phyloP scores from a whole-genome alignment of 2,329 filamentous ascomycete genomes.

The Pleoardoris graminearum region DNA sequence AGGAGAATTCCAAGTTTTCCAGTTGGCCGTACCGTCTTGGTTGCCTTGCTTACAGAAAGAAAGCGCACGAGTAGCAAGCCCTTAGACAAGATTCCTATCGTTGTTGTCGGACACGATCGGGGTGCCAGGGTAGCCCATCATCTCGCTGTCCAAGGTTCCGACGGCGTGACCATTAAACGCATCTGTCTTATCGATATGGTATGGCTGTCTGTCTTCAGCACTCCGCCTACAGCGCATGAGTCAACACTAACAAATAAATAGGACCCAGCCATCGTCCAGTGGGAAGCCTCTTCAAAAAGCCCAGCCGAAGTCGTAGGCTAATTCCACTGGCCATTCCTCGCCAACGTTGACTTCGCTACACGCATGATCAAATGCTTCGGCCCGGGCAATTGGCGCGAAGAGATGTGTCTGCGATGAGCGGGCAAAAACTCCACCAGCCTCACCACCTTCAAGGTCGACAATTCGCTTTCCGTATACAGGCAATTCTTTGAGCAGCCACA shows the following conservation, averaged over 20 bases:
- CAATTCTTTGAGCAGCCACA: slow-evolving; percentile 48
- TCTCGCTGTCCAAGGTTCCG: slow-evolving; percentile 54
- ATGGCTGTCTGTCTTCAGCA: no score
- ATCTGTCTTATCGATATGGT: slow-evolving; percentile 39
- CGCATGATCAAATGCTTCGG: slow-evolving; percentile 54
- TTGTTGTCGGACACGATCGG: slow-evolving; percentile 60
- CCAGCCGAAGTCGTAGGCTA: slow-evolving; percentile 52
- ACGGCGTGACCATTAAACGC: slow-evolving; percentile 45
- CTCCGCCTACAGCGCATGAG: no score
- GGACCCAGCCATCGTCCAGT: slow-evolving; percentile 60
- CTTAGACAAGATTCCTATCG: slow-evolving; percentile 20
- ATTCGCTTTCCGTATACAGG: slow-evolving; percentile 49
- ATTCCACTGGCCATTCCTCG: slow-evolving; percentile 64
- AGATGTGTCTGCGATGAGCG: slow-evolving; percentile 45
- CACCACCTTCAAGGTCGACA: slow-evolving; percentile 20
- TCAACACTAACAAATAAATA: no score
- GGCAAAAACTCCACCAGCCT: slow-evolving; percentile 23
- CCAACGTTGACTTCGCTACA: slow-evolving; percentile 57
- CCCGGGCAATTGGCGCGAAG: slow-evolving; percentile 45
- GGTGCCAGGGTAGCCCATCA: slow-evolving; percentile 61
- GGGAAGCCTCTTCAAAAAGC: slow-evolving; percentile 46
- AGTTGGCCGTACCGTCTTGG: slow-evolving; percentile 29
- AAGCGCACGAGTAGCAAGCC: slow-evolving; percentile 19
- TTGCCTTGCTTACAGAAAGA: slow-evolving; percentile 29
- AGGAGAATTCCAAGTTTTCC: slow-evolving; percentile 35